Conservation (phyloP, 2,329 filamentous ascomycete species). For the Microdochium trichocladiopsis region DNA sequence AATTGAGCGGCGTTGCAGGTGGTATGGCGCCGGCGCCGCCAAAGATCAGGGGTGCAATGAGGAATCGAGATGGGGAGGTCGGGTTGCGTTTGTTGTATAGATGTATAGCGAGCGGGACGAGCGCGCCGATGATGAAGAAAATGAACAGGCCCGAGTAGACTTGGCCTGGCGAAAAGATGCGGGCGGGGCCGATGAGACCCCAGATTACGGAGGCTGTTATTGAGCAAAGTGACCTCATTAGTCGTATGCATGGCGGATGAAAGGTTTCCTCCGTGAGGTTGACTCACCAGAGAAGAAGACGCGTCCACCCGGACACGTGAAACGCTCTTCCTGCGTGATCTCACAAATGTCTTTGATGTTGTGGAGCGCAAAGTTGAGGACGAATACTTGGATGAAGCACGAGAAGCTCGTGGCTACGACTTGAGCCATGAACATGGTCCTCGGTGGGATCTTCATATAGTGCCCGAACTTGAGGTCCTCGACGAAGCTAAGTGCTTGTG, state of each 20-base stretch:
- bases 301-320: slow-evolving; percentile 55
- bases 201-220: slow-evolving; percentile 60
- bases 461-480: slow-evolving; percentile 64
- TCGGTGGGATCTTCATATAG: slow-evolving; percentile 65
- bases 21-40: slow-evolving; percentile 52
- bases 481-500: slow-evolving; percentile 57
- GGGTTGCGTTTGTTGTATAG: slow-evolving; percentile 41
- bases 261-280: too few species aligned
- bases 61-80: slow-evolving; percentile 38
- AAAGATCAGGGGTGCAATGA: slow-evolving; percentile 58
- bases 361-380: slow-evolving; percentile 54
- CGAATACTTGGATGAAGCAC: slow-evolving; percentile 58
- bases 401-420: slow-evolving; percentile 60
- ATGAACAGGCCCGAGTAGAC: slow-evolving; percentile 53
- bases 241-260: too few species aligned
- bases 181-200: slow-evolving; percentile 57
- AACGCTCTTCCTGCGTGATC: slow-evolving; percentile 46
- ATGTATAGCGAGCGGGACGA: slow-evolving; percentile 45
- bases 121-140: slow-evolving; percentile 52
- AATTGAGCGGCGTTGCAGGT: slow-evolving; percentile 66
- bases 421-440: slow-evolving; percentile 60
- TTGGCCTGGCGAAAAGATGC: slow-evolving; percentile 56
- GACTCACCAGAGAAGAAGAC: slow-evolving; percentile 56
- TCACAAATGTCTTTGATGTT: slow-evolving; percentile 60
- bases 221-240: too few species aligned